Base-by-base conservation (phyloP, 306 rosid genomes). In the Glycine latifolia region DNA sequence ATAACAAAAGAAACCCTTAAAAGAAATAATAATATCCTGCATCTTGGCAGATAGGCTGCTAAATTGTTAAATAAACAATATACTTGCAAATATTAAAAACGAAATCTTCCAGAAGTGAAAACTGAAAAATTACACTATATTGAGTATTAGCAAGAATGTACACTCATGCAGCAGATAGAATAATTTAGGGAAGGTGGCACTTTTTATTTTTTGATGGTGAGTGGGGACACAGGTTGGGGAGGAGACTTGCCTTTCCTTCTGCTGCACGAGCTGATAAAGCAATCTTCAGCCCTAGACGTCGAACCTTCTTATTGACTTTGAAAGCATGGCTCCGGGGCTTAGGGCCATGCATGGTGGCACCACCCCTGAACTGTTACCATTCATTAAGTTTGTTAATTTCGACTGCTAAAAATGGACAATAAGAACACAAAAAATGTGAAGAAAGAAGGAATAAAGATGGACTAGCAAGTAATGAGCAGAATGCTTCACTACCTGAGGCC, bases 251-350 rank as follows among this genome's bases (percentile, higher is more conserved):
- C 98, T 96, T 96, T 90, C 97, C 99, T 92, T 96, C 97, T 35
- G 98, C 99, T 31, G 91, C 99, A 49, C 94, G 95, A 77, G 97
- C 97, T 53, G 97, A 86, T 78, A 96, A 82, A 87, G 97, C 98
- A 83, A 96, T 85, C 91, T 82, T 93, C 84, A 93, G 84, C 68
- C 99, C 98, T 55, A 93, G 86, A 67, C 94, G 92, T 37, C 98
- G 90, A 71, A 95, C 97, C 88, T 95, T 92, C 89, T 93, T 93
- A 87, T 92, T 93, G 75, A 91, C 84, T 92, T 95, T 95, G 84
- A 93, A 82, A 72, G 96, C 99, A 88, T 96, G 98, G 88, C 99
- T 93, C 71, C 98, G 89, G 0, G 99, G 98, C 83, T 93, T 93
- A 59, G 97, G 99, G 31, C 99, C 99, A 79, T 96, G 99, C 97